Evolutionary conservation across 805 yeast species (phyloP).

Genomic region (Diddensiella caesifluorescens): DNA sequence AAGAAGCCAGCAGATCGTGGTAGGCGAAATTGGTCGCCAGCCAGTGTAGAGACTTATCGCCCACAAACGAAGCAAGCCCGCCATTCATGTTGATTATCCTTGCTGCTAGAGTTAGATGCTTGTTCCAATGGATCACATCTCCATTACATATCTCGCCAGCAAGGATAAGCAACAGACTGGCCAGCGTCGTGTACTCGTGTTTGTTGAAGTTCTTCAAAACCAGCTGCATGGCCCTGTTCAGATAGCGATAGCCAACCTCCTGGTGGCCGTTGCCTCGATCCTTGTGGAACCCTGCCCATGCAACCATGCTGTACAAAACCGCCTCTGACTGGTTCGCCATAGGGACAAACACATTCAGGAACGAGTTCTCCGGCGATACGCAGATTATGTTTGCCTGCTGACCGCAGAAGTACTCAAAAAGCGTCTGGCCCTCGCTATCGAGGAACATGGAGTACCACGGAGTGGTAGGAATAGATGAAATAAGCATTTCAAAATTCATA

Average conservation of each 20-base stretch:
- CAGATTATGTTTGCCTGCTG: constrained; percentile 41
- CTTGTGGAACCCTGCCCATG: constrained; percentile 47
- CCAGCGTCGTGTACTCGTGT: constrained; percentile 41
- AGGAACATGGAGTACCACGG: constrained; percentile 26
- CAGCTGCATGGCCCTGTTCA: constrained; percentile 23
- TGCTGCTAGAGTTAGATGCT: constrained; percentile 60
- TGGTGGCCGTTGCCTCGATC: constrained; percentile 30
- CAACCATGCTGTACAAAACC: constrained; percentile 47
- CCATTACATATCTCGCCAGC: constrained; percentile 84
- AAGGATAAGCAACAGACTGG: constrained; percentile 60
- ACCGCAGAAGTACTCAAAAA: constrained; percentile 45
- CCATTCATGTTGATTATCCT: constrained; percentile 56
- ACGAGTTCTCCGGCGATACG: constrained; percentile 49
- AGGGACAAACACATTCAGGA: constrained; percentile 45
- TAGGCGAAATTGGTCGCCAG: constrained; percentile 72
- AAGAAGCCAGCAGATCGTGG: constrained; percentile 67
- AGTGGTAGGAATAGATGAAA: constrained; percentile 4
- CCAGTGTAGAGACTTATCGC: constrained; percentile 60
- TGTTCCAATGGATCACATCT: constrained; percentile 71
- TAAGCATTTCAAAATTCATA: background rate
- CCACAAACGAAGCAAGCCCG: constrained; percentile 49
- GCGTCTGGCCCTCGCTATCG: constrained; percentile 40
- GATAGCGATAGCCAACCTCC: constrained; percentile 25
- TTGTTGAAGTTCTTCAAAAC: constrained; percentile 17
- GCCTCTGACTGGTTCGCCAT: constrained; percentile 48